Evolutionary conservation across 2,329 filamentous ascomycete species (phyloP).

Genomic region (Massarina eburnea): DNA sequence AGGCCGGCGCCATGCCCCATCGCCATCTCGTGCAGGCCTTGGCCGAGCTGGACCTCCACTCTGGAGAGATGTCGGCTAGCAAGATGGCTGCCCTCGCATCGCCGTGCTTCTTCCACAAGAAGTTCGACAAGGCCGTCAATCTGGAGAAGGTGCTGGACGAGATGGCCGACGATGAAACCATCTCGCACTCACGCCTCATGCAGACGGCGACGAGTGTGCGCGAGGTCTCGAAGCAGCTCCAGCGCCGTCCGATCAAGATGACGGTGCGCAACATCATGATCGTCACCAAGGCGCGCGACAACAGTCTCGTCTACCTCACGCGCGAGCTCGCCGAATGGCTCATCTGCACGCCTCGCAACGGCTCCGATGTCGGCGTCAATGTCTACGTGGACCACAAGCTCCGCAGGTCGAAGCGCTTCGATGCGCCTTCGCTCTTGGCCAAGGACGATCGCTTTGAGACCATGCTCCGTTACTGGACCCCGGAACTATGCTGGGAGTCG

Average conservation of each 20-base stretch:
- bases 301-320: conserved; percentile 85
- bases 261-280: conserved; percentile 97
- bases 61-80: conserved; percentile 45
- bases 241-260: conserved; percentile 86
- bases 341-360: conserved; percentile 84
- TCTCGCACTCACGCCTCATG: conserved; percentile 91
- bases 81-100: conserved; percentile 74
- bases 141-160: conserved; percentile 94
- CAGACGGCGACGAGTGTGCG: conserved; percentile 94
- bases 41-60: conserved; percentile 52
- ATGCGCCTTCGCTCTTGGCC: conserved; percentile 69
- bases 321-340: conserved; percentile 87
- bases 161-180: conserved; percentile 81
- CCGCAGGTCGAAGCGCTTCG: conserved; percentile 83
- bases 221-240: conserved; percentile 93
- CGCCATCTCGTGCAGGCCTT: conserved; percentile 66
- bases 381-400: conserved; percentile 99
- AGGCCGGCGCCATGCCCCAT: conserved; percentile 34
- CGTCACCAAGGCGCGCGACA: conserved; percentile 95
- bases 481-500: conserved; percentile 88
- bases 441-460: conserved; percentile 74
- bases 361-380: conserved; percentile 85
- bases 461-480: conserved; percentile 95
- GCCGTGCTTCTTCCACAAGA: conserved; percentile 96
- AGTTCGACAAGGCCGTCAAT: conserved; percentile 94